Percentiles rank a stretch among this genome's conserved stretches.
These are phyloP conservation scores for Rubus idaeus DNA, from an alignment of 306 rosid species.

Conservation along the genomic window DNA sequence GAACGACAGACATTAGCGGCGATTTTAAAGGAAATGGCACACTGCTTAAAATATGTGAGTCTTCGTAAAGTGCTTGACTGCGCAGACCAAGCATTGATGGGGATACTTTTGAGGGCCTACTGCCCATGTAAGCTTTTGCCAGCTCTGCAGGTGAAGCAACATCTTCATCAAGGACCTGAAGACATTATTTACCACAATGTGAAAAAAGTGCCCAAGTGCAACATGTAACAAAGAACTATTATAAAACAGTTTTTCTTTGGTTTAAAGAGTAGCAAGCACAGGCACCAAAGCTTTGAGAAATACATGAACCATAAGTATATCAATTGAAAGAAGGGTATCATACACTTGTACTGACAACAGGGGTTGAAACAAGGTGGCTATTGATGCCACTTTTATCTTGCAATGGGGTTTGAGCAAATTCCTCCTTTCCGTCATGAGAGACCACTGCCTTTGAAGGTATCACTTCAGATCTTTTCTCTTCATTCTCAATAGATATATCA, in stretches of 20 bases:
- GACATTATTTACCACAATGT: slow-evolving; percentile 27
- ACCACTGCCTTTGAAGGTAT: slow-evolving; percentile 36
- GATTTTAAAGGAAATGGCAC: slow-evolving; percentile 43
- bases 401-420: slow-evolving; percentile 32
- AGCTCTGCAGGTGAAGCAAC: slow-evolving; percentile 84
- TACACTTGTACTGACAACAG: slow-evolving; percentile 51
- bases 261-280: background rate
- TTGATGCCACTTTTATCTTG: slow-evolving; percentile 40
- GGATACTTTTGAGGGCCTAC: slow-evolving; percentile 63
- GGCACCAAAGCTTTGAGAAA: slow-evolving; percentile 2
- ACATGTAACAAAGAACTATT: slow-evolving; percentile 2
- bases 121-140: slow-evolving; percentile 93
- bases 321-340: slow-evolving; percentile 20
- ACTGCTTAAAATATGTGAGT: slow-evolving; percentile 32
- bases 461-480: slow-evolving; percentile 43
- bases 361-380: slow-evolving; percentile 42
- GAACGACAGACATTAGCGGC: slow-evolving; percentile 49
- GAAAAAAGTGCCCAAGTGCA: slow-evolving; percentile 23
- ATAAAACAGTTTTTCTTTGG: background rate
- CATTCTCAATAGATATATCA: slow-evolving; percentile 45
- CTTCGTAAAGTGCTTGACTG: slow-evolving; percentile 38
- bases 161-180: slow-evolving; percentile 72
- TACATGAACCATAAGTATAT: slow-evolving; percentile 5
- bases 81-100: slow-evolving; percentile 50
- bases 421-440: slow-evolving; percentile 41